These are phyloP conservation scores for Backusella tarrabulga DNA, from an alignment of 192 early-diverging fungal genomes.

Conservation along the genomic window DNA sequence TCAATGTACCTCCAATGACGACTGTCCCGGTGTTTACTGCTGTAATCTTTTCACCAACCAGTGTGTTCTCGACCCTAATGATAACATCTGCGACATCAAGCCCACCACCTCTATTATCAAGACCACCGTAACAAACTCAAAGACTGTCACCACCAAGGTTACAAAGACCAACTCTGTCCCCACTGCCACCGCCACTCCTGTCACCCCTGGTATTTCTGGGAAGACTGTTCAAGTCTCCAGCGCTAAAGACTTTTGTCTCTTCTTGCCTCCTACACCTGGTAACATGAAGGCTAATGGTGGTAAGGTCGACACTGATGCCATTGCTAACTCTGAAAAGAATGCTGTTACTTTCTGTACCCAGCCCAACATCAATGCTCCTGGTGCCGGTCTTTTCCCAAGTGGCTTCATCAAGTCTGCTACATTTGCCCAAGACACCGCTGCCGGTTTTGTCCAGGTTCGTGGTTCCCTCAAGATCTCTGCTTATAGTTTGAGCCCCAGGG, in stretches of 20 bases:
- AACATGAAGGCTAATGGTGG: constrained; percentile 19
- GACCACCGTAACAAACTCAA: not conserved
- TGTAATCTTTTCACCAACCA: constrained; percentile 24
- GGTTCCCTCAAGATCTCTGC: constrained; percentile 28
- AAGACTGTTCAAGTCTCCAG: constrained; percentile 23
- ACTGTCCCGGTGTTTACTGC: constrained; percentile 25
- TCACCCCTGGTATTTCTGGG: constrained; percentile 12
- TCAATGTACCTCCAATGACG: constrained; percentile 16
- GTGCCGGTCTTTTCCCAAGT: constrained; percentile 34
- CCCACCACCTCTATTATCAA: constrained; percentile 11
- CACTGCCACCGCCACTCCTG: not conserved
- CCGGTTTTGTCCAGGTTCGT: constrained; percentile 40
- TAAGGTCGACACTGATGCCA: constrained; percentile 28
- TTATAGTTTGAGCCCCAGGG: constrained; percentile 24
- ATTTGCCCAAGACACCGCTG: constrained; percentile 24
- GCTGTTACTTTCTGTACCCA: constrained; percentile 50
- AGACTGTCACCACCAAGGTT: constrained; percentile 8
- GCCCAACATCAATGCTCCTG: constrained; percentile 31
- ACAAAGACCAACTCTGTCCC: constrained; percentile 3
- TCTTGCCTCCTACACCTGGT: constrained; percentile 41
- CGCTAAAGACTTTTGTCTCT: constrained; percentile 27
- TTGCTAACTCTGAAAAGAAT: constrained; percentile 42
- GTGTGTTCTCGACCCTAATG: constrained; percentile 25
- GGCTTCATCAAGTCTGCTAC: constrained; percentile 31
- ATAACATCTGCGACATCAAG: constrained; percentile 24